Conservation (phyloP, 768 basidiomycete genomes). For the Collybiopsis luxurians region DNA sequence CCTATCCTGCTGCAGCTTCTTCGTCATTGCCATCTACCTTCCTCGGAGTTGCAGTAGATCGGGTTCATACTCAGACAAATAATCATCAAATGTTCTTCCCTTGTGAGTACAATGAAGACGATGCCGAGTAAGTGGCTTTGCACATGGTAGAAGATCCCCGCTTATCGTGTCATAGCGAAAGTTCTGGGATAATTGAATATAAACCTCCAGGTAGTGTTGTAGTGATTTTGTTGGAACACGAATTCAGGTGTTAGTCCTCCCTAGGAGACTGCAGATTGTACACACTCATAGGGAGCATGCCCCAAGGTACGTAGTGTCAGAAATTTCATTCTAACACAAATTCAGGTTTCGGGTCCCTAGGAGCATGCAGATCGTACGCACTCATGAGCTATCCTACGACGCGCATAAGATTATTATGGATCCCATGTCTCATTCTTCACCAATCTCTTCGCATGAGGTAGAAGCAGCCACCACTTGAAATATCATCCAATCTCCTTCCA, state of each 20-base stretch:
- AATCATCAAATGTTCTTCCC: constrained; percentile 85
- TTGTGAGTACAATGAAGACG: constrained; percentile 23
- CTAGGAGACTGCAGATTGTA: no score
- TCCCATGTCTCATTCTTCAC: background rate
- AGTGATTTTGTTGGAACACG: no score
- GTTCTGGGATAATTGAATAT: background rate
- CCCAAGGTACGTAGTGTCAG: no score
- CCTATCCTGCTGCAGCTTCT: constrained; percentile 79
- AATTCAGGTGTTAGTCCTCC: no score
- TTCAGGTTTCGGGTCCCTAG: background rate
- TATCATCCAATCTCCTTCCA: no score
- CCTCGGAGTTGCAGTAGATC: constrained; percentile 81
- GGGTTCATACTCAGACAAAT: constrained; percentile 87
- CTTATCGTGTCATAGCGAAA: background rate
- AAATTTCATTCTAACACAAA: background rate
- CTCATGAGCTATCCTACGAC: constrained; percentile 18
- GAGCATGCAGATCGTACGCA: constrained; percentile 15
- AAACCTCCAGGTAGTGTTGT: background rate
- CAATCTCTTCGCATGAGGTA: no score
- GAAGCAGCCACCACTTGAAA: no score
- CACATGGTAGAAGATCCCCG: background rate
- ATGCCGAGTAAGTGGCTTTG: background rate
- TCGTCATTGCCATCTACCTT: constrained; percentile 88
- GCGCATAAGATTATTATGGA: constrained; percentile 24
- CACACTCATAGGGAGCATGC: no score